These are phyloP conservation scores for Myxozyma monticola DNA, from an alignment of 805 yeast species.

Conservation along the genomic window DNA sequence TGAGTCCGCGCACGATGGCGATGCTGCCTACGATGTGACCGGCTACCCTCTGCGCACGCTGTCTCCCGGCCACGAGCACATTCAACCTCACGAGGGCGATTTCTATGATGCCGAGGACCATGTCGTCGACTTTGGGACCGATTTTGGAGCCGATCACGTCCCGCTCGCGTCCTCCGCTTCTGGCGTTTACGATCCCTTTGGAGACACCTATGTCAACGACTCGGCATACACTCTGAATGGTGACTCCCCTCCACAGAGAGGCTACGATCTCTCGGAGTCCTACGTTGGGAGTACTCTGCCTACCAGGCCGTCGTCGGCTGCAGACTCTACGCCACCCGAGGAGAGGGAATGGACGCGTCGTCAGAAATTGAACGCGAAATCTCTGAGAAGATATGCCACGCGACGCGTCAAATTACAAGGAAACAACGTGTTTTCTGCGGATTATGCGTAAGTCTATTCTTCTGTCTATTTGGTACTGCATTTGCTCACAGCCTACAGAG, in stretches of 20 bases:
- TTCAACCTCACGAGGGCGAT: conserved; percentile 2
- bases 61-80: background rate
- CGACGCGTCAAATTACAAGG: conserved; percentile 42
- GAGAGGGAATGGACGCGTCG: conserved; percentile 37
- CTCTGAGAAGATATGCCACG: conserved; percentile 39
- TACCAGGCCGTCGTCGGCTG: background rate
- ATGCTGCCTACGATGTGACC: conserved; percentile 1
- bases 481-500: conserved; percentile 31
- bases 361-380: conserved; percentile 32
- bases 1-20: background rate
- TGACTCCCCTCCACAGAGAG: background rate
- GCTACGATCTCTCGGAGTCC: conserved; percentile 5
- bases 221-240: background rate
- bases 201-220: background rate
- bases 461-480: background rate
- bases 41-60: conserved; percentile 8
- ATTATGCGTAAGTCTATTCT: conserved; percentile 21
- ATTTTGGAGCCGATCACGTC: conserved; percentile 5
- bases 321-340: conserved; percentile 1
- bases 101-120: conserved; percentile 7
- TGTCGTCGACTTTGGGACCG: background rate
- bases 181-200: conserved; percentile 18
- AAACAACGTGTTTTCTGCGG: conserved; percentile 38
- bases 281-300: background rate
- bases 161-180: conserved; percentile 13